Percentiles rank a stretch among this genome's conserved stretches.
phyloP scores from a whole-genome alignment of 495 filamentous ascomycete genomes.

The Aspergillus coremiiformis region DNA sequence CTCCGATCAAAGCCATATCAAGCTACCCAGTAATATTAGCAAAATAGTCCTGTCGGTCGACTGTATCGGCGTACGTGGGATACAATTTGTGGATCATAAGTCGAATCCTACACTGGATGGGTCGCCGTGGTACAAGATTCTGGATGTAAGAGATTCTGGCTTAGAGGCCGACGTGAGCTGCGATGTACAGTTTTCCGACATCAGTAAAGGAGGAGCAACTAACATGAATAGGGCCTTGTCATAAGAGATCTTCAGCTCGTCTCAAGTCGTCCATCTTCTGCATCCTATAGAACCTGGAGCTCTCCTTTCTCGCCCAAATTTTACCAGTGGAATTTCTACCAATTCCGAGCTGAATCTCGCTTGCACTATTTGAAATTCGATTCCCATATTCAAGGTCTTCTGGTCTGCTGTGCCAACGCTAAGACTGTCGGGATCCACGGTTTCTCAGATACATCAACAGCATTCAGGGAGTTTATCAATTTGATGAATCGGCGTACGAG shows the following conservation, averaged over 20 bases:
- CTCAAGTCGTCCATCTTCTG: neutral
- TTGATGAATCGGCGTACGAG: conserved; percentile 4
- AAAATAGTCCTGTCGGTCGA: conserved; percentile 4
- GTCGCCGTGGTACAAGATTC: conserved; percentile 11
- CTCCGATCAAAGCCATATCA: neutral
- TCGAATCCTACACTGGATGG: conserved; percentile 1
- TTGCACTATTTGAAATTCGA: conserved; percentile 8
- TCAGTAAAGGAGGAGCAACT: neutral
- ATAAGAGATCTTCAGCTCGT: conserved; percentile 1
- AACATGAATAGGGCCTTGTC: conserved; percentile 10
- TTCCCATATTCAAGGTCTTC: conserved; percentile 3
- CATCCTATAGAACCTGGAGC: conserved; percentile 2
- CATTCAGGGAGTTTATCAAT: neutral
- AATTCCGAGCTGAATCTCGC: neutral
- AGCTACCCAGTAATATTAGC: neutral
- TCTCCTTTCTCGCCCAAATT: conserved; percentile 6
- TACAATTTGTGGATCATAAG: neutral
- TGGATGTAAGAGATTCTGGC: neutral
- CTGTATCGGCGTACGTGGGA: neutral
- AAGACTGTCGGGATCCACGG: conserved; percentile 5
- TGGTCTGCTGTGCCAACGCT: conserved; percentile 6
- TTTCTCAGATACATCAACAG: conserved; percentile 2
- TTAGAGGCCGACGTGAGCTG: neutral
- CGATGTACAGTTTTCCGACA: neutral
- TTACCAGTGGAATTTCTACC: conserved; percentile 7